Base-by-base conservation (phyloP, 2,329 filamentous ascomycete species). In the Cladosporium sp. region DNA sequence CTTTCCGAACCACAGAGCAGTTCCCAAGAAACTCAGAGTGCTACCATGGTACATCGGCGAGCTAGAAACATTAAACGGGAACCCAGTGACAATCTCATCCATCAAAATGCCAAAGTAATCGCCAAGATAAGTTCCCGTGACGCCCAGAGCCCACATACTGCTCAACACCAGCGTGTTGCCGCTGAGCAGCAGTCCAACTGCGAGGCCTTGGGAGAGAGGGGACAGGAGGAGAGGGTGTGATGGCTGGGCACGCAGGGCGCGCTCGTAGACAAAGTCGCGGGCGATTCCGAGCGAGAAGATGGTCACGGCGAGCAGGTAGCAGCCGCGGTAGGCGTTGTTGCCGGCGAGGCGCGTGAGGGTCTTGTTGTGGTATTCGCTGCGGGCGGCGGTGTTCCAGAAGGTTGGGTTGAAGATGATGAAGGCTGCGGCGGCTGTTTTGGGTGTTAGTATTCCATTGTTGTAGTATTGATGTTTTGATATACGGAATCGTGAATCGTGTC, bases 61-160 rank as follows among this genome's bases (percentile, higher is more conserved):
- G 65, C 86, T 84, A 57, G 88, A 92, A 61, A 97, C 83, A 75
- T 89, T 97, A 82, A 99, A 99, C 2, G 94, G 94, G 73, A 99
- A 99, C 14, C 90, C 88, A 12, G 92, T 96, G 55, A 99, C 92
- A 69, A 93, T 93, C 66, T 88, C 80, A 72, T 97, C 93, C 92
- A 97, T 96, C 65, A 99, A 82, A 73, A 97, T 97, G 67, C 94
- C 94, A 73, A 97, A 99, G 81, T 99, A 99, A 79, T 99, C 94
- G 67, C 94, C 94, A 37, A 99, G 81, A 73, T 97, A 99, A 38
- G 94, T 99, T 63, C 94, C 94, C 0, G 92, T 97, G 69, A 99
- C 85, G 59, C 94, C 94, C 40, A 99, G 85, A 36, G 87, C 89
- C 86, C 87, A 97, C 77, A 96, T 97, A 61, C 89, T 94, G 36